Percentiles rank a stretch among this genome's conserved stretches.
phyloP scores from a whole-genome alignment of 73 alveolate genomes.

The Effrenium voratum region DNA sequence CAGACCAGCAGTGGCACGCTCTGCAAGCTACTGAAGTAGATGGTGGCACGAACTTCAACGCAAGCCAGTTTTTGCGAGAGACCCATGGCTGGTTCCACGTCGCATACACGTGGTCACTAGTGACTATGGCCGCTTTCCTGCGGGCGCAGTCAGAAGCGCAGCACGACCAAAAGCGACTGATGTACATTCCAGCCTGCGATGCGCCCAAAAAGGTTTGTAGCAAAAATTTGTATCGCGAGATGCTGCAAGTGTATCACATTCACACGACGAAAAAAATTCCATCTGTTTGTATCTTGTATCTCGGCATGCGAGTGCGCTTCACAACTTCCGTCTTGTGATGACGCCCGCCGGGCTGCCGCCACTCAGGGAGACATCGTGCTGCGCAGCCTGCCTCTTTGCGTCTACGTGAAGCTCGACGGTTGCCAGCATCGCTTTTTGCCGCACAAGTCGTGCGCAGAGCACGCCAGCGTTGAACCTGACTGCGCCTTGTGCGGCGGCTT shows the following conservation, averaged over 20 bases:
- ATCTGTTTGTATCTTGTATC: not conserved
- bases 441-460: not conserved
- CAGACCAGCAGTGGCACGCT: not conserved
- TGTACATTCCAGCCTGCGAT: not conserved
- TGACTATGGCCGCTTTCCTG: not conserved
- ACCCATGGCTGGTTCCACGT: not conserved
- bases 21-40: not conserved
- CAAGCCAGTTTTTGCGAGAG: not conserved
- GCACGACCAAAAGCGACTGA: not conserved
- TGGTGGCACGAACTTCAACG: not conserved
- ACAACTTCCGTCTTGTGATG: slow-evolving; percentile 17
- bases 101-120: not conserved
- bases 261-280: slow-evolving; percentile 12
- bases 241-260: not conserved
- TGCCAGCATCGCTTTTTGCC: not conserved
- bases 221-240: not conserved
- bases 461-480: not conserved
- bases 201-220: slow-evolving; percentile 1
- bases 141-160: not conserved
- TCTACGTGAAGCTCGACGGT: not conserved
- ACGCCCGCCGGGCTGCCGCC: not conserved
- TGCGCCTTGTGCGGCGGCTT: not conserved
- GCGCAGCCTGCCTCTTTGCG: not conserved
- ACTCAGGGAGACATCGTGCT: not conserved
- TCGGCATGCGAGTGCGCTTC: not conserved